Evolutionary conservation across 495 filamentous ascomycete genomes (phyloP).

Genomic region (Penicillium pulvis): DNA sequence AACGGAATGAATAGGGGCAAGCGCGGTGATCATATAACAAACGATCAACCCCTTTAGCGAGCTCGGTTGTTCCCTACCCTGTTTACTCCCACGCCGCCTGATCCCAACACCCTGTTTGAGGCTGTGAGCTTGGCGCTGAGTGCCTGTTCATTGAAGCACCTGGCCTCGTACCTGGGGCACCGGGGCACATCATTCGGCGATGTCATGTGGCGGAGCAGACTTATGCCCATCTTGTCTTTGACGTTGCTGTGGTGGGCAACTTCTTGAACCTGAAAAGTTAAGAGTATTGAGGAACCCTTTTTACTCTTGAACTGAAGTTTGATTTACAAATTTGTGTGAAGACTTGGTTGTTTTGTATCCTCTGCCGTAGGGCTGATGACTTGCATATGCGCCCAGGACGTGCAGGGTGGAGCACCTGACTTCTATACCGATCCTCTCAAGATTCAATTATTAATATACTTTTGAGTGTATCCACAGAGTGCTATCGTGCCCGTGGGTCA

Average conservation of each 20-base stretch:
- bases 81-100: slow-evolving; percentile 9
- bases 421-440: neutral
- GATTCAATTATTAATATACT: neutral
- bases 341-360: neutral
- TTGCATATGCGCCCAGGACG: neutral
- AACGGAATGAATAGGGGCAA: slow-evolving; percentile 25
- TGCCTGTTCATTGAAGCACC: neutral
- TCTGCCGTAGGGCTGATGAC: neutral
- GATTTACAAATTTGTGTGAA: neutral
- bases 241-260: neutral
- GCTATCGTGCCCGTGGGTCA: too few relatives aligned
- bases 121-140: slow-evolving; percentile 8
- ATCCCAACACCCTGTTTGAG: slow-evolving; percentile 8
- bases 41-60: slow-evolving; percentile 24
- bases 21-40: slow-evolving; percentile 30
- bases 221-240: neutral
- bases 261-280: neutral
- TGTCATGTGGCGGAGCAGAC: slow-evolving; percentile 14
- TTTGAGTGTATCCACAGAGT: neutral
- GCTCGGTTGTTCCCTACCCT: neutral
- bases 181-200: slow-evolving; percentile 12
- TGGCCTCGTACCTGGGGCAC: slow-evolving; percentile 1
- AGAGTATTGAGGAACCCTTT: neutral
- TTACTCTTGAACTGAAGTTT: neutral
- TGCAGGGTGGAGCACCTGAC: neutral